Evolutionary conservation across 768 basidiomycete genomes (phyloP), one percentile per base, ranked within the genome.

Genomic region (Auricularia sp.): DNA sequence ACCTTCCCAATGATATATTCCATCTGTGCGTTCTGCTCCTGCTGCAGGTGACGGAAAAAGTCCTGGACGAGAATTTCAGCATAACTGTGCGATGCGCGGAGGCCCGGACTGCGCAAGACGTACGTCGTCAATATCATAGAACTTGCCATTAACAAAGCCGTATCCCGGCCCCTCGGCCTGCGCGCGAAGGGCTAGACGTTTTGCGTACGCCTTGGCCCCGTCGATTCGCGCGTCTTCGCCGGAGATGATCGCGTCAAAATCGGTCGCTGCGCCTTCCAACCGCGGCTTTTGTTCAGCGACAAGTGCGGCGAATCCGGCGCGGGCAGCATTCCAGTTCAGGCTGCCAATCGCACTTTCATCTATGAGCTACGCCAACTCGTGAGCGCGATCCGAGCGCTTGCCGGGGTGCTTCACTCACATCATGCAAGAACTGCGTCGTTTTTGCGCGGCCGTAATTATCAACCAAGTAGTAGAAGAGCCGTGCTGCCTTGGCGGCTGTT

Each of bases 101-200:
- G 14, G 53, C 11, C 29, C 29, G 29, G 29, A 16, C 39, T 18
- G 36, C 36, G 44, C n/a, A 42, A 36, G 23, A 77, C 86, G 68
- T 68, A 91, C 92, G 62, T 88, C 88, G 67, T 83, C 81, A 60
- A 92, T 72, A 12, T 81, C 74, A 62, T 85, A 79, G 72, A 89
- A 82, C 70, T 87, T 93, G n/a, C 95, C 95, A 69, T 98, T 96
- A 71, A 96, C 79, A 73, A 98, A 96, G 3, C 80, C 85, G 67
- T 90, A 86, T 0, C 93, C 94, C 2, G 73, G 73, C 0, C 12
- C 70, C 23, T 67, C 66, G 16, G 23, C 61, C 39, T 33, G 43
- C 29, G 60, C 65, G 61, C 66, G 70, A n/a, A 64, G 77, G 10
- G 82, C 83, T 23, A 95, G 72, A 14, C 93, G 79, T 54, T 78